phyloP scores from a whole-genome alignment of 2,329 filamentous ascomycete genomes.

The Colletotrichum trifolii region DNA sequence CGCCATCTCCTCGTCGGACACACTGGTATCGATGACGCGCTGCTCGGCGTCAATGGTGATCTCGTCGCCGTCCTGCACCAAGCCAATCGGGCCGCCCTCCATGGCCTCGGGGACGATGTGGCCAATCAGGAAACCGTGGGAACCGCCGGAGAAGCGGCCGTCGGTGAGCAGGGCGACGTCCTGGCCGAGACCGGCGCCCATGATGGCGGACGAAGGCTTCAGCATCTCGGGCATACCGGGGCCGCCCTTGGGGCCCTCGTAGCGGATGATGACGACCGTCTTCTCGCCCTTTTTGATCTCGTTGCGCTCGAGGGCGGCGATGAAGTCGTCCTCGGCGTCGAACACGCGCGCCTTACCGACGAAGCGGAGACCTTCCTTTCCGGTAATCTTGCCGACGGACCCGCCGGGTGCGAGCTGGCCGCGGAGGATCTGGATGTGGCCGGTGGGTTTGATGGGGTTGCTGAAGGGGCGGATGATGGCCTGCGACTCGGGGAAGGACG shows the following conservation, averaged over 20 bases:
- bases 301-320: conserved; percentile 79
- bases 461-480: conserved; percentile 82
- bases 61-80: conserved; percentile 83
- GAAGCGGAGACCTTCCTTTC: conserved; percentile 90
- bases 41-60: conserved; percentile 87
- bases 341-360: conserved; percentile 85
- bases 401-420: conserved; percentile 88
- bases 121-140: conserved; percentile 87
- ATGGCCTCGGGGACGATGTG: conserved; percentile 90
- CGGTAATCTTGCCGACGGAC: conserved; percentile 92
- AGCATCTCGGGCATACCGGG: conserved; percentile 97
- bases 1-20: conserved; percentile 73
- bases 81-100: conserved; percentile 84
- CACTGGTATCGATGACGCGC: conserved; percentile 73
- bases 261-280: conserved; percentile 89
- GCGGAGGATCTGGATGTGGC: conserved; percentile 88
- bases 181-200: conserved; percentile 86
- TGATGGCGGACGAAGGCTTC: conserved; percentile 91
- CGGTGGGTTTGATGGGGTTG: conserved; percentile 87
- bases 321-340: conserved; percentile 84
- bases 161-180: conserved; percentile 81
- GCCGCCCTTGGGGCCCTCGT: conserved; percentile 92
- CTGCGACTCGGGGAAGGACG: conserved; percentile 80
- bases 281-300: conserved; percentile 88
- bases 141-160: conserved; percentile 82